A percentile compares a stretch with the other conserved stretches of the same genome.
These are phyloP conservation scores for Malus sieversii DNA, from an alignment of 306 rosid genomes.

Conservation along the genomic window DNA sequence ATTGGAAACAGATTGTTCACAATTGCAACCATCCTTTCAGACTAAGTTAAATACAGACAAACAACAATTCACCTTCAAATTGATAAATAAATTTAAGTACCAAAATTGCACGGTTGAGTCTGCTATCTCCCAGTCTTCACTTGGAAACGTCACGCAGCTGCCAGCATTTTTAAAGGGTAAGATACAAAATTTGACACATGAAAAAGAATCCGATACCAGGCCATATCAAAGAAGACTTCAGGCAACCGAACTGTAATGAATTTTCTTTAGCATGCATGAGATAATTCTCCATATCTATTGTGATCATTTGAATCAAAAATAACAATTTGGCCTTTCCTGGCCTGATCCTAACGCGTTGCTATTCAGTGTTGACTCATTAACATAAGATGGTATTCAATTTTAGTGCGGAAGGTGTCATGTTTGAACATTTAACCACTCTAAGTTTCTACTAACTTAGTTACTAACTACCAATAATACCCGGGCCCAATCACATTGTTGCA, in stretches of 20 bases:
- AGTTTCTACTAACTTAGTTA: background rate
- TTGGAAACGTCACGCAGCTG: constrained; percentile 91
- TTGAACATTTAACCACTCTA: background rate
- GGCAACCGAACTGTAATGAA: background rate
- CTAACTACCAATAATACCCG: background rate
- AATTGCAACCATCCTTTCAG: background rate
- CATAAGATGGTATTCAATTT: background rate
- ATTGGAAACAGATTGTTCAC: background rate
- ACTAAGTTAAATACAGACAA: background rate
- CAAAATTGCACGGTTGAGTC: constrained; percentile 93
- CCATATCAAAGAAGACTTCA: background rate
- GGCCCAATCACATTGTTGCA: background rate
- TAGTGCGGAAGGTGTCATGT: background rate
- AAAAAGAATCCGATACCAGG: background rate
- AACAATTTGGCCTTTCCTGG: background rate
- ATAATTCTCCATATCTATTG: background rate
- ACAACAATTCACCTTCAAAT: background rate
- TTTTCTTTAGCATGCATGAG: background rate
- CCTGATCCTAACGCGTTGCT: background rate
- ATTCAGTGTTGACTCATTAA: background rate
- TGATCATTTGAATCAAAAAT: background rate
- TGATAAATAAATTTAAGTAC: constrained; percentile 29
- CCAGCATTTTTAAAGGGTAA: constrained; percentile 25
- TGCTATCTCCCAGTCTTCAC: constrained; percentile 96
- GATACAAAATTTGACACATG: background rate